A percentile compares a stretch with the other conserved stretches of the same genome.
Conservation (phyloP, 192 early-diverging fungal species). For the Backusella westeae region DNA sequence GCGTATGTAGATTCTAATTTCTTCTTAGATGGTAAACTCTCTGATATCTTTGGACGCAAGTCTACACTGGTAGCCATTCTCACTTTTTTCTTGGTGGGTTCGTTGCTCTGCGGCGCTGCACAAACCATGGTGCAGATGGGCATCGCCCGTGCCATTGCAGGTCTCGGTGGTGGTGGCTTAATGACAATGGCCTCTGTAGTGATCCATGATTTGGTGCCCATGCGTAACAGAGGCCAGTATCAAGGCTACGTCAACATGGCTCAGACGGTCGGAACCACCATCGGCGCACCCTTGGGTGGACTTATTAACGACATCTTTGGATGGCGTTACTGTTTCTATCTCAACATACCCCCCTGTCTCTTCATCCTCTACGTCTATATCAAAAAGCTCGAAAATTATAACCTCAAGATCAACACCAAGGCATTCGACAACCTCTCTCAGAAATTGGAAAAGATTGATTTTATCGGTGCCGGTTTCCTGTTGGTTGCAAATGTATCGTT, state of each 20-base stretch:
- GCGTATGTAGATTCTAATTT: too few relatives aligned
- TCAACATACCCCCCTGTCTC: conserved; percentile 76
- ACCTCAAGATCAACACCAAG: conserved; percentile 4
- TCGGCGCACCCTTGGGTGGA: conserved; percentile 88
- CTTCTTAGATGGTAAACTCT: conserved; percentile 69
- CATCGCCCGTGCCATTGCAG: conserved; percentile 26
- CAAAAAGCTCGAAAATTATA: conserved; percentile 27
- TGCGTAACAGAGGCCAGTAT: conserved; percentile 66
- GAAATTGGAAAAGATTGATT: conserved; percentile 73
- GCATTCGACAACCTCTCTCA: conserved; percentile 46
- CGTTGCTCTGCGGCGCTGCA: conserved; percentile 45
- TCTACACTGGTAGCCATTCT: conserved; percentile 70
- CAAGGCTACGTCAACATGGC: conserved; percentile 38
- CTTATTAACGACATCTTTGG: conserved; percentile 66
- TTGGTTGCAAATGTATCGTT: conserved; percentile 55
- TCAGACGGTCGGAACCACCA: conserved; percentile 58
- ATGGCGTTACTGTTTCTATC: conserved; percentile 81
- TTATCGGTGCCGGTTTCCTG: conserved; percentile 51
- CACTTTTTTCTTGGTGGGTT: conserved; percentile 77
- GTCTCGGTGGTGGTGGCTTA: conserved; percentile 74
- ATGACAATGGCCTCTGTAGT: conserved; percentile 58
- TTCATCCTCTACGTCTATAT: conserved; percentile 55
- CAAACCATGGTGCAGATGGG: conserved; percentile 37
- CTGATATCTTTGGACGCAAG: conserved; percentile 83
- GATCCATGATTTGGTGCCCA: conserved; percentile 65